Conservation (phyloP, 2,329 filamentous ascomycete species). For the Bisporella sp. region DNA sequence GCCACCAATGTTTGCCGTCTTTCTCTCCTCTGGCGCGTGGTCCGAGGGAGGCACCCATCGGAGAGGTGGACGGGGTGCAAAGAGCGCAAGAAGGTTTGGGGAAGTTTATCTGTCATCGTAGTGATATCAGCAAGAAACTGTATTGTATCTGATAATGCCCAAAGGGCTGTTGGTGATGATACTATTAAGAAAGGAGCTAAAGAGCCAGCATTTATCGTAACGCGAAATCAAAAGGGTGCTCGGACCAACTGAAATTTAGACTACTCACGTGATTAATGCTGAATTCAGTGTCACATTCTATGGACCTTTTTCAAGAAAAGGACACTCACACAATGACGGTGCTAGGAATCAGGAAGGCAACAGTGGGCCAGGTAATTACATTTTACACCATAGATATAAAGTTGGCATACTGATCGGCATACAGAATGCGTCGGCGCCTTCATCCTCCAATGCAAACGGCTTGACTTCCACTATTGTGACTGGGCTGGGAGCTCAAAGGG, state of each 20-base stretch:
- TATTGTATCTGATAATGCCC: slow-evolving; percentile 7
- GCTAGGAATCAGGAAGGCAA: slow-evolving; percentile 44
- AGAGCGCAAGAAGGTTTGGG: slow-evolving; percentile 89
- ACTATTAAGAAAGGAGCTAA: background rate
- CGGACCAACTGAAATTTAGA: background rate
- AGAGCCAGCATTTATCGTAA: background rate
- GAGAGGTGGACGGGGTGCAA: slow-evolving; percentile 86
- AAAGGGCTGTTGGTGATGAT: slow-evolving; percentile 10
- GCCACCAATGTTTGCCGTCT: slow-evolving; percentile 65
- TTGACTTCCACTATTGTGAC: slow-evolving; percentile 97
- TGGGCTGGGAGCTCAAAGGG: slow-evolving; percentile 87
- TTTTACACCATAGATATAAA: background rate
- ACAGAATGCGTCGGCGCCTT: slow-evolving; percentile 94
- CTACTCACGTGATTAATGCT: no score
- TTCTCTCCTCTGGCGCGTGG: slow-evolving; percentile 73
- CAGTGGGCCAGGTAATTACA: slow-evolving; percentile 43
- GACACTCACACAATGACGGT: slow-evolving; percentile 38
- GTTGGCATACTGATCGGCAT: slow-evolving; percentile 9
- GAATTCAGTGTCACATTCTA: no score
- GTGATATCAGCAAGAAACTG: slow-evolving; percentile 1
- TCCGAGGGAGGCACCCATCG: slow-evolving; percentile 83
- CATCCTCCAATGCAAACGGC: slow-evolving; percentile 91
- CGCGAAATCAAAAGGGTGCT: background rate
- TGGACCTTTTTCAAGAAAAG: no score
- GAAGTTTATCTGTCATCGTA: slow-evolving; percentile 92